Percentiles rank a stretch among this genome's conserved stretches.
Evolutionary conservation across 169 alveolate genomes (phyloP).

Genomic region (Eimeria sp.): DNA sequence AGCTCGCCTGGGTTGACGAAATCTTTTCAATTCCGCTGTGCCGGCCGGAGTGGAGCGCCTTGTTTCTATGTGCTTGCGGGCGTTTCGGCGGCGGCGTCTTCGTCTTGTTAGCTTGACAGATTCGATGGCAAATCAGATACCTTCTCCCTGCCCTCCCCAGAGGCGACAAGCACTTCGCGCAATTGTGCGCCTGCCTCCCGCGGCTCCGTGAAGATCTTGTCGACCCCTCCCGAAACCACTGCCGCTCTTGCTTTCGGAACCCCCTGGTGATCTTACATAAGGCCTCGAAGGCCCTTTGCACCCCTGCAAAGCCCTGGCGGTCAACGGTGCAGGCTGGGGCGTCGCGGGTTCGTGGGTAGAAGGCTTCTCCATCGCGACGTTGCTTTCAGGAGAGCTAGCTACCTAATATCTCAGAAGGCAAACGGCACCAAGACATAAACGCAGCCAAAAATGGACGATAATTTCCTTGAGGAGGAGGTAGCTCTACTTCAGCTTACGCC

Average conservation of each 20-base stretch:
- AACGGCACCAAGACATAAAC: background rate
- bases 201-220: background rate
- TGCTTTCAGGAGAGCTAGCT: conserved; percentile 8
- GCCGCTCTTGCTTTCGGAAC: background rate
- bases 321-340: background rate
- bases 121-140: background rate
- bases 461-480: background rate
- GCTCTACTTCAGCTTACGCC: conserved; percentile 1
- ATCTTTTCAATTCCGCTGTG: background rate
- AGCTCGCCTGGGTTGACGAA: background rate
- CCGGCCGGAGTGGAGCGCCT: conserved; percentile 16
- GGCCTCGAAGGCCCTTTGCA: background rate
- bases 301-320: background rate
- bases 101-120: background rate
- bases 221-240: background rate
- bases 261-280: background rate
- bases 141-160: background rate
- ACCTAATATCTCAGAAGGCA: background rate
- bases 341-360: background rate
- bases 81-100: background rate
- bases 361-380: background rate
- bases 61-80: background rate
- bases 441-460: conserved; percentile 3
- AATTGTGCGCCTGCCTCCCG: background rate
- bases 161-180: background rate